These are phyloP conservation scores for Diaporthe sp. DNA, from an alignment of 2,329 filamentous ascomycete species.

Conservation along the genomic window DNA sequence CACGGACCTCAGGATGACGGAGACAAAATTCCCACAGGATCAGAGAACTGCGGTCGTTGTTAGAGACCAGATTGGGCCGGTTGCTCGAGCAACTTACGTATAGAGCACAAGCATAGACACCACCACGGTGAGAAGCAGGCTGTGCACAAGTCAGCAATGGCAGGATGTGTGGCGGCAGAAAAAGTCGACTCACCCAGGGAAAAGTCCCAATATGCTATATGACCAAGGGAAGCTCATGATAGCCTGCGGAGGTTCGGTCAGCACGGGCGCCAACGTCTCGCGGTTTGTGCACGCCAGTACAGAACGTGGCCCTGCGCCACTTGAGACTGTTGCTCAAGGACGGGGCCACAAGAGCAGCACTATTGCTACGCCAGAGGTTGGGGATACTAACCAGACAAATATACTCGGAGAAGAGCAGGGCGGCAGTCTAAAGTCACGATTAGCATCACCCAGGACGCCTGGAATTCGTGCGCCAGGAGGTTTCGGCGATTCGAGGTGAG, in stretches of 20 bases:
- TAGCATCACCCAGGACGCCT: neutral
- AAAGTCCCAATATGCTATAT: slow-evolving; percentile 87
- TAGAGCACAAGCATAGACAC: slow-evolving; percentile 86
- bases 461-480: slow-evolving; percentile 2
- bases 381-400: slow-evolving; percentile 76
- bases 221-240: slow-evolving; percentile 98
- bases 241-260: slow-evolving; percentile 57
- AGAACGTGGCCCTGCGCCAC: neutral
- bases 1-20: slow-evolving; percentile 89
- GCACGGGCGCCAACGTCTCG: neutral
- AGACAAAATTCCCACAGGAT: slow-evolving; percentile 87
- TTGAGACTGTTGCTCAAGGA: too few species aligned
- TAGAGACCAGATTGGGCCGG: slow-evolving; percentile 45
- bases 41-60: slow-evolving; percentile 47
- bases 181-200: slow-evolving; percentile 71
- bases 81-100: slow-evolving; percentile 79
- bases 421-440: slow-evolving; percentile 75
- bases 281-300: neutral
- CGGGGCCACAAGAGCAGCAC: neutral
- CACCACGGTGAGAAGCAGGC: slow-evolving; percentile 83
- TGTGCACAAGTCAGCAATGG: slow-evolving; percentile 44
- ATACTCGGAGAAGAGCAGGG: slow-evolving; percentile 92
- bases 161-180: neutral
- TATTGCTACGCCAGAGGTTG: too few species aligned
- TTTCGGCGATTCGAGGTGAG: slow-evolving; percentile 35